These are phyloP conservation scores for Phalaenopsis aphrodite DNA, from an alignment of 106 monocot species.

Conservation along the genomic window DNA sequence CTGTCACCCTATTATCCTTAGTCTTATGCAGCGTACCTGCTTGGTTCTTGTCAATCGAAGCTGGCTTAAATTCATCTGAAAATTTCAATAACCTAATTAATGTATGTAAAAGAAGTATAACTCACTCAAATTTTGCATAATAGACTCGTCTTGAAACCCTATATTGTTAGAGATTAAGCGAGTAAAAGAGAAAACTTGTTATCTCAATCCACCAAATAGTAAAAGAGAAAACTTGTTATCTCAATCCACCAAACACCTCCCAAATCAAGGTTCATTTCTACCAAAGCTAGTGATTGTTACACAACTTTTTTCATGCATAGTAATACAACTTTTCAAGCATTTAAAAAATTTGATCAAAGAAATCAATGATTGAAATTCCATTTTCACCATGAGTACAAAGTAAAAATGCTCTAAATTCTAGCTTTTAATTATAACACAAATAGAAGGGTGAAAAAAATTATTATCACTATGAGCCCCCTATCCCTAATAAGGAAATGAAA, in stretches of 20 bases:
- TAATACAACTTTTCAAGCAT: not conserved
- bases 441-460: too few relatives aligned
- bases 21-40: constrained; percentile 78
- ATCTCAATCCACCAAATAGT: not conserved
- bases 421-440: too few relatives aligned
- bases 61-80: constrained; percentile 97
- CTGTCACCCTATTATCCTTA: constrained; percentile 87
- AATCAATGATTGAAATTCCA: not conserved
- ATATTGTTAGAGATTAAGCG: not conserved
- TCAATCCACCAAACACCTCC: not conserved
- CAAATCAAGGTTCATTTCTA: not conserved
- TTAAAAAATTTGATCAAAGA: not conserved
- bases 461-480: not conserved
- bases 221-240: not conserved
- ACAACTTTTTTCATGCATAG: not conserved
- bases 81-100: constrained; percentile 1
- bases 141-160: not conserved
- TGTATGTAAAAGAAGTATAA: not conserved
- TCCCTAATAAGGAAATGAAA: not conserved
- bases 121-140: not conserved
- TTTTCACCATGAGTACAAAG: not conserved
- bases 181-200: not conserved
- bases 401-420: too few relatives aligned
- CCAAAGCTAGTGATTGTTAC: not conserved
- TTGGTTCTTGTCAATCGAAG: constrained; percentile 96